Base-by-base conservation (phyloP, 768 basidiomycete species). In the Lactarius hengduanensis region DNA sequence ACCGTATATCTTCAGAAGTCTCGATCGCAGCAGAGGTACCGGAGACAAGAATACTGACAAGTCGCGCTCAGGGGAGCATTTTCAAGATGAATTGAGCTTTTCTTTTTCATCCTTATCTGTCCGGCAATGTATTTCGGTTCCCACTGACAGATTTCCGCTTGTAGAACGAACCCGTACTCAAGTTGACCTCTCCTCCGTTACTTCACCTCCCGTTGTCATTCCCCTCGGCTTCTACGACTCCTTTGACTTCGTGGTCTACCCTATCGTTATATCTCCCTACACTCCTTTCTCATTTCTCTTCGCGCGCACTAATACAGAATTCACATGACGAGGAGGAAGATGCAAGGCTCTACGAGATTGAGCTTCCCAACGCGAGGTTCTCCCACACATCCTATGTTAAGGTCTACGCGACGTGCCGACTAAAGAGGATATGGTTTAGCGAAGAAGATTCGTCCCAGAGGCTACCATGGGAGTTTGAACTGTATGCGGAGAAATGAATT, bases 391-490 rank as follows among this genome's bases (percentile, higher is more conserved):
- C 85, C n/a, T 89, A 85, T 71, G 79, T 92, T 70, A 89, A 87
- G 74, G 82, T 93, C 55, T 88, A 91, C 73, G 90, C 90, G 26
- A 90, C 83, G 43, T 93, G 91, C 76, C 83, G 91, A 43, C 76
- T 93, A 70, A 79, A 88, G 68, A 80, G 91, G 72, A 84, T 93
- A 34, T 93, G 91, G 91, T 84, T 92, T 74, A 84, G 82, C 69
- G 83, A 89, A 69, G 77, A 75, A 56, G 81, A 81, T 47, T 54
- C 63, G n/a, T 63, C 62, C 10, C 81, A 85, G 66, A 80, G 78
- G 67, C 74, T 80, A 9, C 89, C 90, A 38, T 91, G 88, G 89
- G 91, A 92, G 77, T 91, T 92, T 73, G 83, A 87, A 72, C 77
- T 92, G 55, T 91, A 89, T 72, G 71, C 71, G 11, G 69, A 72